Percentiles rank a stretch among this genome's conserved stretches.
Conservation (phyloP, 306 rosid genomes). For the Sicyos edulis region DNA sequence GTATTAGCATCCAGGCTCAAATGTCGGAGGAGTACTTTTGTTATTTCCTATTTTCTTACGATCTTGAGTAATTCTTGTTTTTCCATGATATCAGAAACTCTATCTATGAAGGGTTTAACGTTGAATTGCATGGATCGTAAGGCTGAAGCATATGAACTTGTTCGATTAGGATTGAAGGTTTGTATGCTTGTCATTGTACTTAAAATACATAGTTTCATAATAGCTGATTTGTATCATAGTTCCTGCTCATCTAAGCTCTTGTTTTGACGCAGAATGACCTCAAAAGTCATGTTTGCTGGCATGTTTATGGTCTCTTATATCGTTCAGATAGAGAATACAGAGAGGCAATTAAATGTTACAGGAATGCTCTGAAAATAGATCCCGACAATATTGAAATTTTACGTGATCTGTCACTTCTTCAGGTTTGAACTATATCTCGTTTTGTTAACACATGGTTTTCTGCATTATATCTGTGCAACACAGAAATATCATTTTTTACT, state of each 20-base stretch:
- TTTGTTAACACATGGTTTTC: conserved; percentile 8
- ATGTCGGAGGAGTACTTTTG: not conserved
- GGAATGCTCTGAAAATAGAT: conserved; percentile 87
- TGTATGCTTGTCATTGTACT: conserved; percentile 21
- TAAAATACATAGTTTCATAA: not conserved
- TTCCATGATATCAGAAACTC: conserved; percentile 51
- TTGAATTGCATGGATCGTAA: conserved; percentile 98
- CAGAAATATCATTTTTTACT: not conserved
- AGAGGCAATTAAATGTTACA: conserved; percentile 93
- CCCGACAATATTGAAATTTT: conserved; percentile 96
- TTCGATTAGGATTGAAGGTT: conserved; percentile 90
- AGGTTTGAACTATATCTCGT: conserved; percentile 44
- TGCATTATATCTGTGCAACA: conserved; percentile 19
- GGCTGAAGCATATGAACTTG: conserved; percentile 94
- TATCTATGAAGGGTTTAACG: conserved; percentile 98
- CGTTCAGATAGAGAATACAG: conserved; percentile 98
- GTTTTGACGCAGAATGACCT: conserved; percentile 74
- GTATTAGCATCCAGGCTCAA: not conserved
- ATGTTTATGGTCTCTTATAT: conserved; percentile 93
- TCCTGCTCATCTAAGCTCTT: conserved; percentile 22
- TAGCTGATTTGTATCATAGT: not conserved
- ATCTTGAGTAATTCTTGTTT: not conserved
- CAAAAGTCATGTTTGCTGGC: conserved; percentile 99
- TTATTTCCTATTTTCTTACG: not conserved
- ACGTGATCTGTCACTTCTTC: conserved; percentile 84